Conservation (phyloP, 305 asterid genomes). For the Euphrasia arctica region DNA sequence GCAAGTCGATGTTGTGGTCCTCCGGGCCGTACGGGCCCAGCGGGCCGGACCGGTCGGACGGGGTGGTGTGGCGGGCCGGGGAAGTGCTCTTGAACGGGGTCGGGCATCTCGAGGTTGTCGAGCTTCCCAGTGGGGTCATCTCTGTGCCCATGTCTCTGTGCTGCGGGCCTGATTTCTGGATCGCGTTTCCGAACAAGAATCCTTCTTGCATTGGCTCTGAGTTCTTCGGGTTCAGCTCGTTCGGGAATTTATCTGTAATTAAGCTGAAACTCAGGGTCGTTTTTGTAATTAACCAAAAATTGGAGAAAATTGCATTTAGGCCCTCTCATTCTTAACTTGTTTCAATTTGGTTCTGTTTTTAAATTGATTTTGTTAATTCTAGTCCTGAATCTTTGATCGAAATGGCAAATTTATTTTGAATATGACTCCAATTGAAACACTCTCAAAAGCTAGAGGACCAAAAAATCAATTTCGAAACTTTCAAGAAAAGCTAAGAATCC, state of each 20-base stretch:
- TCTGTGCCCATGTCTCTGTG: conserved; percentile 92
- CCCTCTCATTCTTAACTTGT: no score
- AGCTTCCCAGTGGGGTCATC: conserved; percentile 94
- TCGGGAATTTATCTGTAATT: conserved; percentile 80
- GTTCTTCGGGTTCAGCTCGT: conserved; percentile 48
- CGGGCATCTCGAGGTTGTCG: conserved; percentile 89
- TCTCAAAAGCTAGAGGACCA: not conserved
- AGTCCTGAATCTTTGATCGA: no score
- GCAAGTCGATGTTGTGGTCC: conserved; percentile 54
- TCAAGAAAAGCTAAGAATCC: conserved; percentile 8
- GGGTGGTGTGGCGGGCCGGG: conserved; percentile 86
- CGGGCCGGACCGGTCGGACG: conserved; percentile 76
- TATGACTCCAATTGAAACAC: not conserved
- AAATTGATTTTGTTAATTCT: no score
- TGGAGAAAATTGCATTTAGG: no score
- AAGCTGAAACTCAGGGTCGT: not conserved
- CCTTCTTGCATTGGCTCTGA: conserved; percentile 69
- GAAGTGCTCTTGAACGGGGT: conserved; percentile 78
- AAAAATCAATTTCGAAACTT: not conserved
- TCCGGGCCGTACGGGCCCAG: conserved; percentile 34
- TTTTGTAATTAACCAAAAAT: no score
- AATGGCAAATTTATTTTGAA: no score
- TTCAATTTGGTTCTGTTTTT: no score
- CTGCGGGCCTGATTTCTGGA: conserved; percentile 30
- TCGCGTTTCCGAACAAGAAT: conserved; percentile 47